Evolutionary conservation across 2,329 filamentous ascomycete genomes (phyloP).

Genomic region (Alternaria viburni): DNA sequence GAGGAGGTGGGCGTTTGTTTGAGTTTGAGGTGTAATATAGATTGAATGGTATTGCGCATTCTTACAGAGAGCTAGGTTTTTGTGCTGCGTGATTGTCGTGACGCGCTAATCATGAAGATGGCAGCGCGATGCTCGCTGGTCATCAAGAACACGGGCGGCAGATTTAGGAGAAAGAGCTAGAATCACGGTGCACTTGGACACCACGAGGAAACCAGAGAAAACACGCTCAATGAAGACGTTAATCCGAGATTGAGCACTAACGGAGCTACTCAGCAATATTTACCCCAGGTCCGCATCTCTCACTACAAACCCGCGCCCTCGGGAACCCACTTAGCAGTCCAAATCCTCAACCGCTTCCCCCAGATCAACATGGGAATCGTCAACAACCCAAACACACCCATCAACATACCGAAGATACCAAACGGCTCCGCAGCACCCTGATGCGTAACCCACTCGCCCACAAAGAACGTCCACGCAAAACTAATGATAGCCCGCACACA

Average conservation of each 20-base stretch:
- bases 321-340: conserved; percentile 45
- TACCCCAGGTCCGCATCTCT: not conserved
- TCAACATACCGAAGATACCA: conserved; percentile 60
- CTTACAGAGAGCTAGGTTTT: not conserved
- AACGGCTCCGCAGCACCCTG: conserved; percentile 57
- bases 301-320: conserved; percentile 21
- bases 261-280: not conserved
- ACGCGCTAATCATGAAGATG: not conserved
- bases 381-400: conserved; percentile 55
- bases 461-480: conserved; percentile 64
- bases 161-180: not conserved
- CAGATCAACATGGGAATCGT: conserved; percentile 48
- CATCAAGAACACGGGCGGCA: not conserved
- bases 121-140: not conserved
- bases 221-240: not conserved
- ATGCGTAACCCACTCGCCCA: conserved; percentile 55
- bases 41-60: not conserved
- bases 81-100: not conserved
- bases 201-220: not conserved
- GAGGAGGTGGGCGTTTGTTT: conserved; percentile 27
- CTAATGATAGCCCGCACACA: conserved; percentile 57
- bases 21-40: not conserved
- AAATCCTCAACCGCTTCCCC: conserved; percentile 52
- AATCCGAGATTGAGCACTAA: not conserved
- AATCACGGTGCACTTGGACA: not conserved